Evolutionary conservation across 148 eudicot genomes (phyloP).

Genomic region (Cornus florida): DNA sequence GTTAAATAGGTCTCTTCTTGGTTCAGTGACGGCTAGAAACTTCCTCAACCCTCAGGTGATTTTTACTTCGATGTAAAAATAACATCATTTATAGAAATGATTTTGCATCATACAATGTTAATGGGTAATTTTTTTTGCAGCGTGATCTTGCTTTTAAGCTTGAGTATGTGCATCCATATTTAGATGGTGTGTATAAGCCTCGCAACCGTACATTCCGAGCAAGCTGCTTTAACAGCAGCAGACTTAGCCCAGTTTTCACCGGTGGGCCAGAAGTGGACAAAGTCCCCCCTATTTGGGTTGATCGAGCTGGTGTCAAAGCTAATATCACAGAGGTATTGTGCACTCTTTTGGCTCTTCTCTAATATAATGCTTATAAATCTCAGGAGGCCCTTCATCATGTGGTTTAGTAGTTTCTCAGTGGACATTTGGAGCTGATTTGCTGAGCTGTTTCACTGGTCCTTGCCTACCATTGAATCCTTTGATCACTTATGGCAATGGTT

Average conservation of each 20-base stretch:
- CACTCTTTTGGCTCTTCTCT: background rate
- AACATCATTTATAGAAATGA: background rate
- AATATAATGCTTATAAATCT: no score
- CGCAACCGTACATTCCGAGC: constrained; percentile 75
- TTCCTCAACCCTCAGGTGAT: constrained; percentile 91
- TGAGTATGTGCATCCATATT: constrained; percentile 93
- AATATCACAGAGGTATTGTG: constrained; percentile 80
- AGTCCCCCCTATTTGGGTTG: constrained; percentile 98
- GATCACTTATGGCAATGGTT: no score
- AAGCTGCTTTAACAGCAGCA: constrained; percentile 90
- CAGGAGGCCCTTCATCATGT: background rate
- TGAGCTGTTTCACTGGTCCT: no score
- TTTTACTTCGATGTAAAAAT: constrained; percentile 5
- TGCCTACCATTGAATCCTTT: no score
- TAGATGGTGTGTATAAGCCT: constrained; percentile 74
- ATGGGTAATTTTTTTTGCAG: constrained; percentile 36
- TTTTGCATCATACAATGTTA: background rate
- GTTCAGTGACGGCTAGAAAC: constrained; percentile 91
- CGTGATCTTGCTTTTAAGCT: constrained; percentile 92
- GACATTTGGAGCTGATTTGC: no score
- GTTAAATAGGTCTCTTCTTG: constrained; percentile 82
- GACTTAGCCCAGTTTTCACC: constrained; percentile 91
- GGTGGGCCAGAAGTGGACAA: constrained; percentile 96
- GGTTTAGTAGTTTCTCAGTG: background rate
- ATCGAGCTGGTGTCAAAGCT: constrained; percentile 81